Evolutionary conservation across 768 basidiomycete genomes (phyloP), one percentile per base, ranked within the genome.

Genomic region (Tulasnella sp.): DNA sequence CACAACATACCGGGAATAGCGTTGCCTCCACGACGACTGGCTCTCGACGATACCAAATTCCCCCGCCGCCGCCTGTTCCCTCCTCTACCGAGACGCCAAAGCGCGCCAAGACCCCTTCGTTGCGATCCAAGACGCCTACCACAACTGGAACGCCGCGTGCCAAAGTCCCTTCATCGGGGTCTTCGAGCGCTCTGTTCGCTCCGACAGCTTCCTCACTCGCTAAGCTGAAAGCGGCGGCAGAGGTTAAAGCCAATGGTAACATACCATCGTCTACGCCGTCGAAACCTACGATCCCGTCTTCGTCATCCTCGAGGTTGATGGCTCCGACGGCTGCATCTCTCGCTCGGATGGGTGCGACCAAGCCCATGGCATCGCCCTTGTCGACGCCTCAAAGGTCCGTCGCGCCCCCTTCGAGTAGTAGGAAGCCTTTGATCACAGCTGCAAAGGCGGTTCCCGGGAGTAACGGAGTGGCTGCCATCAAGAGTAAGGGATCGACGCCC

Each of bases 151-250:
- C 66, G 27, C 63, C 70, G 17, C 75, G 78, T 57, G 76, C 79
- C 34, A 85, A 83, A 70, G 83, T 82, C 0, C 81, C 83, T 2
- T 78, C 80, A 4, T 73, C 80, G 1, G 82, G 85, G 11, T 38
- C 51, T 25, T 59, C 56, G 12, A 49, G 46, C 30, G 30, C 44
- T 1, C 69, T 89, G 21, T 88, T 84, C 66, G 87, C 88, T 5
- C 88, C 88, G 0, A 91, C 88, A 0, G 88, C 87, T 0, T 85
- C 87, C 2, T 87, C 87, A 8, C 78, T 90, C 7, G 88, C 88
- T 0, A 78, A 75, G 51, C 7, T 38, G 27, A 52, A 52, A 29
- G 29, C 50, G 8, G n/a, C 50, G 9, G 50, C 34, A 7, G 22
- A n/a, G 8, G 50, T 22, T 5, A 25, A 34, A 43, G 53, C 25